phyloP scores from a whole-genome alignment of 2,329 filamentous ascomycete species.

The Pyricularia grisea region DNA sequence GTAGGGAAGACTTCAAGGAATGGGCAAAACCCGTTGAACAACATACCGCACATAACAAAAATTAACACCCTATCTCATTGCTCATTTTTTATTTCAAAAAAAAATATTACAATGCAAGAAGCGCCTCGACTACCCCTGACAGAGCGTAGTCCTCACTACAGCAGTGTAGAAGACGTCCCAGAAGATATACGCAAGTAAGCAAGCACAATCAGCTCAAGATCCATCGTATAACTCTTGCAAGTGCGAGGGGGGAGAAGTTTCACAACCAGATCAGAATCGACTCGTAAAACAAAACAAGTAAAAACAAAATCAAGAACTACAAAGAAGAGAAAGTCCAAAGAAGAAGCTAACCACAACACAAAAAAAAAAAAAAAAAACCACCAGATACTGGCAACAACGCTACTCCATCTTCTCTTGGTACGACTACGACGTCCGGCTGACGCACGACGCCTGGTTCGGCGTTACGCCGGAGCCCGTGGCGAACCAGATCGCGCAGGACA shows the following conservation, averaged over 20 bases:
- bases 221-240: no score
- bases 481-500: constrained; percentile 65
- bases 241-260: no score
- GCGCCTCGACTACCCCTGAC: constrained; percentile 42
- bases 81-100: neutral
- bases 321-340: neutral
- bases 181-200: constrained; percentile 74
- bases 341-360: neutral
- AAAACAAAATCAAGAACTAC: neutral
- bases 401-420: constrained; percentile 82
- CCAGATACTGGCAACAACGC: constrained; percentile 83
- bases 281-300: no score
- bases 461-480: constrained; percentile 92
- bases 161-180: constrained; percentile 60
- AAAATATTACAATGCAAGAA: constrained; percentile 23
- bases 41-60: neutral
- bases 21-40: neutral
- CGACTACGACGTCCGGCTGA: constrained; percentile 81
- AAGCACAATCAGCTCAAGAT: no score
- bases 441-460: constrained; percentile 91
- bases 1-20: neutral
- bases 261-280: no score
- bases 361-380: no score
- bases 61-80: neutral
- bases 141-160: constrained; percentile 67